Percentiles rank a stretch among this genome's conserved stretches.
Evolutionary conservation across 129 eudicot species (phyloP).

Genomic region (Saussurea involucrata): DNA sequence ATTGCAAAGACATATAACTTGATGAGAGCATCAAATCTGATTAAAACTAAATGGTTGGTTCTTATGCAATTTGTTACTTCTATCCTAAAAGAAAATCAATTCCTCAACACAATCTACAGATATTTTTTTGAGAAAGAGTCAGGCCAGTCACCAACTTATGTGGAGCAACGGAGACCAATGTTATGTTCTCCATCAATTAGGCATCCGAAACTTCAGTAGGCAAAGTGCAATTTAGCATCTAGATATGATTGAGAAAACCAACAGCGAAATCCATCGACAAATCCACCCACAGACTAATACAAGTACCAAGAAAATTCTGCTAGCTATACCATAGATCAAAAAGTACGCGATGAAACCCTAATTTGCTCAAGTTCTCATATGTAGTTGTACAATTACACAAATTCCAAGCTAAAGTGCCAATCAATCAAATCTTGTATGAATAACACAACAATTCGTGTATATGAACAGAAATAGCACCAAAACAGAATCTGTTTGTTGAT

Average conservation of each 20-base stretch:
- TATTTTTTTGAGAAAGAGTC: not conserved
- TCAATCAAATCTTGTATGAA: not conserved
- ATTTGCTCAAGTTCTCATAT: conserved; percentile 1
- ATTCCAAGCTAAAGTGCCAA: conserved; percentile 11
- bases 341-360: conserved; percentile 2
- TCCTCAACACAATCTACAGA: not conserved
- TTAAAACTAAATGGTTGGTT: not conserved
- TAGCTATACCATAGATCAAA: not conserved
- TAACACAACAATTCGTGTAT: not conserved
- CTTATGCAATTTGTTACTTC: not conserved
- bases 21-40: not conserved
- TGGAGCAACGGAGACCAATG: not conserved
- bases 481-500: not conserved
- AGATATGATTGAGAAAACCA: not conserved
- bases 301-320: not conserved
- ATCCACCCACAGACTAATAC: not conserved
- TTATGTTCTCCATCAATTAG: not conserved
- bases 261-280: conserved; percentile 6
- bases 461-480: not conserved
- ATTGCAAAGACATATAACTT: not conserved
- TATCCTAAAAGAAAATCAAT: not conserved
- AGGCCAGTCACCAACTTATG: not conserved
- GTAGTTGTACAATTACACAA: not conserved
- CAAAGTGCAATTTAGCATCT: conserved; percentile 12
- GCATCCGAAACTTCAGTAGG: not conserved